Evolutionary conservation across 345 rosid genomes (phyloP), one percentile per base, ranked within the genome.

Genomic region (Adansonia digitata): DNA sequence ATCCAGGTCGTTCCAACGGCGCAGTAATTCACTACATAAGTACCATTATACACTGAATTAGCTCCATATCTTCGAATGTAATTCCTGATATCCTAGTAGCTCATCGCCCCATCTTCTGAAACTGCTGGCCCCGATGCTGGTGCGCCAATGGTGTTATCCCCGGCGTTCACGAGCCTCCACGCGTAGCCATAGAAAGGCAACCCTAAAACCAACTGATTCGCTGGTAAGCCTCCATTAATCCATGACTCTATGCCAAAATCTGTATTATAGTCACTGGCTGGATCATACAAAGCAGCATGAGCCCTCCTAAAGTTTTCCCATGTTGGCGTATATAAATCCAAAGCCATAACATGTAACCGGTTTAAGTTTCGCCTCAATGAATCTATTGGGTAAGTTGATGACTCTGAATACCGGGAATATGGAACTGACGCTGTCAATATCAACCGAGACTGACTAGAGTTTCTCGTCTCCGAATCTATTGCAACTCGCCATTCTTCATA

Each of bases 1-100:
- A 88, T 73, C 91, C 91, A 86, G 17, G 11, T 11, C 1, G 52
- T n/a, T 18, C 78, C 78, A 13, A 17, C 17, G 0, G 35, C 26
- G 66, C 76, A 81, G 49, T 71, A 72, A 68, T 84, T 81, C 57
- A 79, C 80, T 5, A 73, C 83, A 37, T 75, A 82, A 1, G 83
- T 77, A 4, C 59, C n/a, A 75, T 86, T 77, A 42, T 82, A 87
- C n/a, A 17, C 14, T 0, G 72, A 1, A 7, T 6, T 49, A 2
- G 49, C 72, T 24, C 85, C 87, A 69, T 78, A 61, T 0, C 78
- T 75, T n/a, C 22, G 60, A 34, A 85, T 63, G 31, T 55, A 76
- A 0, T 62, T 64, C 63, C 26, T 76, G 12, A 87, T 51, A 0
- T 7, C 15, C 79, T 69, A 82, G 34, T 81, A 87, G 27, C 73